Evolutionary conservation across 208 protist genomes (phyloP).

Genomic region (Spongospora subterranea): DNA sequence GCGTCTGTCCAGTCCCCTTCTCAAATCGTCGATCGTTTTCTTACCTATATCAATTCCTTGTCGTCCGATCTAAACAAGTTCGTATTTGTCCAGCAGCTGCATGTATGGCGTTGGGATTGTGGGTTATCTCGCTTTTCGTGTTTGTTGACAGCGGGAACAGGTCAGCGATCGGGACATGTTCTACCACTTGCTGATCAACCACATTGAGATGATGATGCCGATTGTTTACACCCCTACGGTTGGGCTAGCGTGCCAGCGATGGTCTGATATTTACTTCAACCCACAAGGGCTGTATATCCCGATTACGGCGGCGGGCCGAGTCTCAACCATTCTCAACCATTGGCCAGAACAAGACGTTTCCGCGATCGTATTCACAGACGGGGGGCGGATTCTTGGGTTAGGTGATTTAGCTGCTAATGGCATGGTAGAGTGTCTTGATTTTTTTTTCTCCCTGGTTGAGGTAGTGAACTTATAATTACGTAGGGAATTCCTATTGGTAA

Average conservation of each 20-base stretch:
- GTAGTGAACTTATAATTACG: not conserved
- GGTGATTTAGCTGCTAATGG: constrained; percentile 55
- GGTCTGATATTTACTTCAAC: constrained; percentile 42
- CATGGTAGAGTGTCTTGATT: not conserved
- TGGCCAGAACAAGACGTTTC: constrained; percentile 61
- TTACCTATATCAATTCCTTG: not conserved
- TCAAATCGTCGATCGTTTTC: not conserved
- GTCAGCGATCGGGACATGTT: constrained; percentile 23
- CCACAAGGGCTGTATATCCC: constrained; percentile 60
- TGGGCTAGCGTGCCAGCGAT: constrained; percentile 58
- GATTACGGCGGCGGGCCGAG: not conserved
- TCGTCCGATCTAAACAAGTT: not conserved
- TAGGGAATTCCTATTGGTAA: constrained; percentile 69
- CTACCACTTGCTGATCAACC: constrained; percentile 53
- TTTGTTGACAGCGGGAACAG: not conserved
- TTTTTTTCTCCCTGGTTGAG: too few species aligned
- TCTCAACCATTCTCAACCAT: constrained; percentile 27
- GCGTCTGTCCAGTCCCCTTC: not conserved
- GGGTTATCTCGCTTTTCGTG: not conserved
- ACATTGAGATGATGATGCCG: constrained; percentile 50
- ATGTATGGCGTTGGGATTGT: not conserved
- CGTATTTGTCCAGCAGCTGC: constrained; percentile 14
- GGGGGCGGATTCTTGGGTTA: constrained; percentile 66
- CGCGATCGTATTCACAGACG: constrained; percentile 68
- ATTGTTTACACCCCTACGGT: constrained; percentile 63